Conservation (phyloP, 306 rosid genomes). For the Castanea mollissima region DNA sequence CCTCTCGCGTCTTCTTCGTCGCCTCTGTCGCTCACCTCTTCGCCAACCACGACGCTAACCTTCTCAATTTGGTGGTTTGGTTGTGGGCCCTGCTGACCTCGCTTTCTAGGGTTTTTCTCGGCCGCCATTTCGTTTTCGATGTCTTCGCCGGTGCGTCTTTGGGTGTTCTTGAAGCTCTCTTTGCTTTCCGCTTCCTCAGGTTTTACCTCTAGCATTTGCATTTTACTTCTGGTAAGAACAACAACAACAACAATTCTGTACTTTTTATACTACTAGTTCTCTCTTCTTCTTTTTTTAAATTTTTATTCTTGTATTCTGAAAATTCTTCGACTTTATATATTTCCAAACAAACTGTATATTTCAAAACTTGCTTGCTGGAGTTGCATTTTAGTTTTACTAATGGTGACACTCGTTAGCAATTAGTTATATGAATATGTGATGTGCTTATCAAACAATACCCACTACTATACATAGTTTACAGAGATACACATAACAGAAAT, state of each 20-base stretch:
- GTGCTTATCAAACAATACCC: too few relatives aligned
- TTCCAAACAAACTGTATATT: too few relatives aligned
- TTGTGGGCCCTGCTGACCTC: slow-evolving; percentile 36
- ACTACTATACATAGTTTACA: too few relatives aligned
- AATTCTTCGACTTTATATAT: too few relatives aligned
- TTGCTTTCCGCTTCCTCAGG: slow-evolving; percentile 37
- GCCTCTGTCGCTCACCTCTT: slow-evolving; percentile 56
- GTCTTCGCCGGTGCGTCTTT: slow-evolving; percentile 37
- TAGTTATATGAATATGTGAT: too few relatives aligned
- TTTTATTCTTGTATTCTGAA: neutral
- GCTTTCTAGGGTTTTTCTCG: slow-evolving; percentile 43
- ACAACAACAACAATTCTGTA: neutral
- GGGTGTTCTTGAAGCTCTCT: slow-evolving; percentile 38
- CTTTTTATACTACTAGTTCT: neutral
- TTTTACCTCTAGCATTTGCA: slow-evolving; percentile 7
- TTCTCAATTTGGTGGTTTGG: slow-evolving; percentile 28
- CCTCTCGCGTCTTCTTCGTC: slow-evolving; percentile 67
- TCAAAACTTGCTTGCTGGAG: too few relatives aligned
- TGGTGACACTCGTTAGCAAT: too few relatives aligned
- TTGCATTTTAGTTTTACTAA: too few relatives aligned
- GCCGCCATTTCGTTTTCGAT: slow-evolving; percentile 43
- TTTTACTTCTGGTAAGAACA: slow-evolving; percentile 8
- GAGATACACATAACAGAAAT: too few relatives aligned
- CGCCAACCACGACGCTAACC: slow-evolving; percentile 18
- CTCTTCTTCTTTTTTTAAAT: neutral